Base-by-base conservation (phyloP, 495 filamentous ascomycete species). In the Annulohypoxylon maeteangense region DNA sequence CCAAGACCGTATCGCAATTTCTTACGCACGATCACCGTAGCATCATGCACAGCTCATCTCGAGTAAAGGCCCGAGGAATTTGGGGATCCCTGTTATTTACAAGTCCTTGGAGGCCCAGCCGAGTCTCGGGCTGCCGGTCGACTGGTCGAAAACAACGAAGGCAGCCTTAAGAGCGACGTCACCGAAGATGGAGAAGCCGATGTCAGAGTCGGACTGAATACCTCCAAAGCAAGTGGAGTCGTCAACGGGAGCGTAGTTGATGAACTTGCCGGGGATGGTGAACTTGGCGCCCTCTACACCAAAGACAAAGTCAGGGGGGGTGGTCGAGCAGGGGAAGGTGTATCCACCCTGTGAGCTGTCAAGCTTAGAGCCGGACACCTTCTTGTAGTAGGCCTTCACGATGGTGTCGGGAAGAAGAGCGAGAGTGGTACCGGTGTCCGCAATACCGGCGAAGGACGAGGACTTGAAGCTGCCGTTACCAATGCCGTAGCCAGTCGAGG, bases 81-180 rank as follows among this genome's bases (percentile, higher is more conserved):
- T 48, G 18, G 45, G 4, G 10, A 7, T 27, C 11, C 23, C 8
- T 25, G 11, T 11, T 32, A 48, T 64, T 50, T 74, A 78, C 27
- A 69, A 36, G 36, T 36, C 65, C 76, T 84, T 83, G 20, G 62
- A 65, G 11, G 88, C 89, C 74, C 87, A 88, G 10, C 88, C 89
- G 18, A 91, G 75, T 6, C 79, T 72, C 2, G 75, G 75, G 29
- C 81, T 83, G 2, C 76, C 78, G 29, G 56, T 23, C 25, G 67
- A 56, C 18, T 16, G 40, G 71, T 92, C 87, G 73, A 92, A 92
- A 22, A 94, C 87, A n/a, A 89, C 90, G 70, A 90, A 92, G 72
- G 91, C 88, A 68, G 86, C 86, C 84, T 93, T 92, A 62, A 94
- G 85, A 80, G 91, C 92, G 58, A 93, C 85, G 70, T 93, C 91